Evolutionary conservation across 2,329 filamentous ascomycete species (phyloP).

Genomic region (Diaporthe nobilis): DNA sequence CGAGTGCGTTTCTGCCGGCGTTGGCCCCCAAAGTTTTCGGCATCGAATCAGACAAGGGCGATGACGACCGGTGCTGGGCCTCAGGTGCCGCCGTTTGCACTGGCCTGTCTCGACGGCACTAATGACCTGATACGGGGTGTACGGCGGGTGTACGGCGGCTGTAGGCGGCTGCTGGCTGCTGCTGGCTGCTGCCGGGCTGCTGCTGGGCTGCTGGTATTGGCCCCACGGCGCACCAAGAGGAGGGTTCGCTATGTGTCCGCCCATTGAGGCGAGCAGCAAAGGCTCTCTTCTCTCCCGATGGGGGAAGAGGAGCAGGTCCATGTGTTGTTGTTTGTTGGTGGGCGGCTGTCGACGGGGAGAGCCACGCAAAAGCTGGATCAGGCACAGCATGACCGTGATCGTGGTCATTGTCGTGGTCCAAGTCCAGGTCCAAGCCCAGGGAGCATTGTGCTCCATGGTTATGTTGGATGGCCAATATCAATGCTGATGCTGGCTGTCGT

Average conservation of each 20-base stretch:
- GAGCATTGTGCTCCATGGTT: not conserved
- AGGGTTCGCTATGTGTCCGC: too few species aligned
- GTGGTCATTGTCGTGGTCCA: not conserved
- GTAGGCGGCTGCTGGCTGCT: conserved; percentile 8
- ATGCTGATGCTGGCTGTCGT: not conserved
- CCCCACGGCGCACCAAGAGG: not conserved
- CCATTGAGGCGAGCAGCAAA: not conserved
- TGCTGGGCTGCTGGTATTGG: not conserved
- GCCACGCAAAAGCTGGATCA: not conserved
- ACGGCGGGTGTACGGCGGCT: not conserved
- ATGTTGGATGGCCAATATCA: not conserved
- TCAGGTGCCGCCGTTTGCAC: not conserved
- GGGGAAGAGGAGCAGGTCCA: not conserved
- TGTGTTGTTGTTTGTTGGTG: not conserved
- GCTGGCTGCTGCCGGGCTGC: not conserved
- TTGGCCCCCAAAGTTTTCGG: not conserved
- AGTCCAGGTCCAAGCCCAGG: not conserved
- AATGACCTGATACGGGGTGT: not conserved
- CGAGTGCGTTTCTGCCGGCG: not conserved
- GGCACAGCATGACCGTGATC: not conserved
- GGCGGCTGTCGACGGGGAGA: not conserved
- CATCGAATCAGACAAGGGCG: not conserved
- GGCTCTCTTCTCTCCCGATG: not conserved
- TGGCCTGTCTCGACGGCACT: not conserved
- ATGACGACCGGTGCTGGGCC: conserved; percentile 11